Evolutionary conservation across 352 stramenopile species (phyloP), one percentile per base, ranked within the genome.

Genomic region (Pythium coloratum): DNA sequence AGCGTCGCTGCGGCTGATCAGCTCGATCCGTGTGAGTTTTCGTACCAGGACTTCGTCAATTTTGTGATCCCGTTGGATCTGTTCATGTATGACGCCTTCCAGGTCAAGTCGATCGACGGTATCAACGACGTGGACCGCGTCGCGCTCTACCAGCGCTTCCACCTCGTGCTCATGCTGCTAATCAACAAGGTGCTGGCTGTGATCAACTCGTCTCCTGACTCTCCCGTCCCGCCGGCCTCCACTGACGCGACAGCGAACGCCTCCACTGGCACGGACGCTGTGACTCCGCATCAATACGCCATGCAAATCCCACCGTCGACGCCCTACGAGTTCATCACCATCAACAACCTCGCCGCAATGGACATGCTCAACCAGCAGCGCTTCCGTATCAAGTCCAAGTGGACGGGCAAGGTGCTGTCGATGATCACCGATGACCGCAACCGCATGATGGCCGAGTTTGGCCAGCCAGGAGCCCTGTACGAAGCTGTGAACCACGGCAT

Each of bases 351-450:
- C 16, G 59, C 76, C 30, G 81, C 81, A 57, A 86, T 86, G 77
- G 76, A 80, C 54, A 51, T 83, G 38, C 64, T 86, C 16, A 81
- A 83, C 60, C 70, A 77, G 64, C 77, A 86, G 49, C 77, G 79
- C 46, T 67, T 70, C n/a, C 75, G 77, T 12, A 71, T 83, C 14
- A 76, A 71, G 0, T 62, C 71, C 40, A 81, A 83, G 47, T 83
- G 76, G 76, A 71, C 75, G 12, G 71, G 73, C 30, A 86, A 86
- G 44, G 73, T 81, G 46, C 57, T 86, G 33, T 36, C 77, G 13
- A 78, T 83, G 77, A 86, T 86, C 69, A 86, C 77, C 4, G 76
- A 83, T 18, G 77, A 86, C 42, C 75, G 77, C 55, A 86, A 86
- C 66, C 73, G 77, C 61, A 80, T 86, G 68, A 75, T 82, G 49